Conservation (phyloP, 495 filamentous ascomycete genomes). For the Hyaloscypha variabilis region DNA sequence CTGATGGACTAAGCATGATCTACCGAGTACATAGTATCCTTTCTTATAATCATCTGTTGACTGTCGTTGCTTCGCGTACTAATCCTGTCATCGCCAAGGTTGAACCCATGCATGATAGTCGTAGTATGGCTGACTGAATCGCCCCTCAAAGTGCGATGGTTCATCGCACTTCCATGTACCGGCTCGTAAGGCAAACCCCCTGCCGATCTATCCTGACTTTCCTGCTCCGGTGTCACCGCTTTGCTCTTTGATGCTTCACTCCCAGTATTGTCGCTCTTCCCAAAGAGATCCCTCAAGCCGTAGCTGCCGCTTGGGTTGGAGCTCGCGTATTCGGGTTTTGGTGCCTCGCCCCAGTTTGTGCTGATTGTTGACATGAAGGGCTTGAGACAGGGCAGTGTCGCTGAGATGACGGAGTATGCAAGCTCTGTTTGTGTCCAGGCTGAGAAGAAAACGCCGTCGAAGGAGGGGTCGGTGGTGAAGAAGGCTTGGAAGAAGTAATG, state of each 20-base stretch:
- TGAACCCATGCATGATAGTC: constrained; percentile 2
- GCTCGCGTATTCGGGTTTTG: constrained; percentile 8
- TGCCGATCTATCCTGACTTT: constrained; percentile 4
- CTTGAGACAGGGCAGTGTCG: constrained; percentile 48
- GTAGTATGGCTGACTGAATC: constrained; percentile 10
- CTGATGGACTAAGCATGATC: not conserved
- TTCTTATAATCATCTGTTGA: constrained; percentile 7
- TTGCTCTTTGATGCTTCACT: not conserved
- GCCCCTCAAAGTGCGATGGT: constrained; percentile 3
- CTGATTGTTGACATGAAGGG: constrained; percentile 47
- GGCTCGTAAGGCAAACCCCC: not conserved
- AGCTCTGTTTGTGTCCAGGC: constrained; percentile 43
- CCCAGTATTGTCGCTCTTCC: constrained; percentile 9
- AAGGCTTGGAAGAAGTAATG: constrained; percentile 13
- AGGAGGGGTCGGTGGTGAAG: constrained; percentile 12
- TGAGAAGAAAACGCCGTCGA: constrained; percentile 8
- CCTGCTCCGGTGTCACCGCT: not conserved
- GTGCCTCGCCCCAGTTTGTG: constrained; percentile 13
- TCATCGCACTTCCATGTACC: constrained; percentile 7
- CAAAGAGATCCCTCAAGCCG: constrained; percentile 3
- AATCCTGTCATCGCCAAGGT: constrained; percentile 3
- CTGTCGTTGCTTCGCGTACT: constrained; percentile 8
- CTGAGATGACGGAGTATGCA: constrained; percentile 44
- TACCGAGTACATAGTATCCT: constrained; percentile 6
- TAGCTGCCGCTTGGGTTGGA: constrained; percentile 11